Evolutionary conservation across 2,329 filamentous ascomycete species (phyloP), one percentile per base, ranked within the genome.

Genomic region (Didymella sp.): DNA sequence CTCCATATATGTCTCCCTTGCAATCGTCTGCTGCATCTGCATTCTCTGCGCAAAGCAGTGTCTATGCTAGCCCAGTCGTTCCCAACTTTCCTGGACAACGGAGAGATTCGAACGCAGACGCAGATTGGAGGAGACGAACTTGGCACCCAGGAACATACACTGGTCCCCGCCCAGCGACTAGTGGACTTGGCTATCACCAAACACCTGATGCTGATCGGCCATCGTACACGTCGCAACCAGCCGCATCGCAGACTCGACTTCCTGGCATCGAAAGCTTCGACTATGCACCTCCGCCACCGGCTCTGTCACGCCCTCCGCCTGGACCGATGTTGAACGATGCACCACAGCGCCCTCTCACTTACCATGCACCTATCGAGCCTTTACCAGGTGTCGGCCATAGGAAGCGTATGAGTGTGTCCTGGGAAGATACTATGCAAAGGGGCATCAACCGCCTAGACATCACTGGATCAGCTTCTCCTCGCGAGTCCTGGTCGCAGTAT

Each of bases 191-290:
- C 67, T 89, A 91, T 61, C 89, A 91, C 35, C 86, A 90, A 59
- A 91, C 87, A 5, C 87, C 90, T 6, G 85, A 88, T 67, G 69
- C 86, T 75, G 72, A 86, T 79, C 77, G 85, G 77, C 72, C 86
- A 73, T 68, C 85, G 69, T 76, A 84, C 78, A 70, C 83, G 56
- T 71, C 83, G 70, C 73, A 85, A 76, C 71, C 84, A 74, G 63
- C 86, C 77, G 74, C 81, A 75, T 70, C 77, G 47, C 87, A 88
- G 65, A 84, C 82, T 4, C 87, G 91, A 35, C 82, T 97, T 13
- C 93, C 93, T 0, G 92, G 93, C 13, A 97, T 97, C 63, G 92
- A 96, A 73, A 96, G 91, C 15, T 96, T 97, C 67, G 92, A 94
- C 69, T 88, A 91, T 53, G 81, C 90, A 22, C 89, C 87, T 24